These are phyloP conservation scores for Leccinum variicolor DNA, from an alignment of 768 basidiomycete species.

Conservation along the genomic window DNA sequence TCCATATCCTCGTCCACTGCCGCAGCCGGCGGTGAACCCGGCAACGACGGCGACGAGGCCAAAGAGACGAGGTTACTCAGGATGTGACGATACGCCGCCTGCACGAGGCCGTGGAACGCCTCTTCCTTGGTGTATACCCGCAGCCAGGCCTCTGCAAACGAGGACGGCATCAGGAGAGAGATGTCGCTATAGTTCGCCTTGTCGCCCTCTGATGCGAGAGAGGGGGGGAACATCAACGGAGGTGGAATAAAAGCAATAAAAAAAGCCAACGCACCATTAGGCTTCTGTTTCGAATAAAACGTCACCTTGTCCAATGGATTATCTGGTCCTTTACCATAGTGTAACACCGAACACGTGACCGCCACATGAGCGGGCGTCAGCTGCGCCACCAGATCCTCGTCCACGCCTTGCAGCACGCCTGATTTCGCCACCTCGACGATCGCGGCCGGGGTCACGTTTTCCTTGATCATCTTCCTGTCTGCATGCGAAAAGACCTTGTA, in stretches of 20 bases:
- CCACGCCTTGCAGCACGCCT: slow-evolving; percentile 21
- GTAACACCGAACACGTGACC: slow-evolving; percentile 63
- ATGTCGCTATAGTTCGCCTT: slow-evolving; percentile 53
- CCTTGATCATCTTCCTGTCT: slow-evolving; percentile 24
- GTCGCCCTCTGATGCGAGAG: slow-evolving; percentile 36
- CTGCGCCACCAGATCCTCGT: slow-evolving; percentile 29
- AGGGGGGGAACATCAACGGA: not conserved
- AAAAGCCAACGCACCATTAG: slow-evolving; percentile 45
- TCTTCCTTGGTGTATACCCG: slow-evolving; percentile 68
- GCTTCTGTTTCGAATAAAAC: slow-evolving; percentile 70
- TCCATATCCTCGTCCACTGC: not conserved
- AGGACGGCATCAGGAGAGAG: slow-evolving; percentile 59
- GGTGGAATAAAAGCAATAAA: not conserved
- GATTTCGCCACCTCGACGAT: slow-evolving; percentile 44
- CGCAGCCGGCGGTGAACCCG: not conserved
- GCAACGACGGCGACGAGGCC: not conserved
- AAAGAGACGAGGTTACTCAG: slow-evolving; percentile 22
- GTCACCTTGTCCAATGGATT: slow-evolving; percentile 68
- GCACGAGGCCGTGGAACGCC: slow-evolving; percentile 56
- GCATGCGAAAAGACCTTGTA: slow-evolving; percentile 47
- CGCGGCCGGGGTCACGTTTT: slow-evolving; percentile 33
- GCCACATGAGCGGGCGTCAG: slow-evolving; percentile 52
- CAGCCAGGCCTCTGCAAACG: slow-evolving; percentile 69
- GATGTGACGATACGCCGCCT: slow-evolving; percentile 59
- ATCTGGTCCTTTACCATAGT: slow-evolving; percentile 69